Evolutionary conservation across 495 filamentous ascomycete genomes (phyloP), one percentile per base, ranked within the genome.

Genomic region (Annulohypoxylon maeteangense): DNA sequence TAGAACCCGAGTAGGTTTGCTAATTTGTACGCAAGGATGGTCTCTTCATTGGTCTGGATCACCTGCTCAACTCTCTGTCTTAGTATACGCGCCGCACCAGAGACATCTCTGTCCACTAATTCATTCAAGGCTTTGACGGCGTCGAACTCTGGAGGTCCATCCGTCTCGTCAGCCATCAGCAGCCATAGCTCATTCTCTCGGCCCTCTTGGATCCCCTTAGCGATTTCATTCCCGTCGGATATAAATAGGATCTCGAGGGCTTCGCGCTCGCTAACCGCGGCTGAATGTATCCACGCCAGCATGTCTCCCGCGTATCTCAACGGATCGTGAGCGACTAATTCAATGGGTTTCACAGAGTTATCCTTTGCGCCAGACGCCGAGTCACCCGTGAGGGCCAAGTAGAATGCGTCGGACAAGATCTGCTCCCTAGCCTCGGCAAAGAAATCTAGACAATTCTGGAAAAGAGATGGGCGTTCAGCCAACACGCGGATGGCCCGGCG

Each of bases 241-340:
- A 97, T 90, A 76, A 98, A 98, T 4, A 99, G 81, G 3, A 91
- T 89, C 75, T 98, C 95, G 16, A 99, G 84, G 1, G 95, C 93
- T 78, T 99, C 95, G 45, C 92, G 87, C 79, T 99, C 95, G 18
- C 94, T 94, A 0, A 98, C 95, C 0, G 95, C 89, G 5, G 94
- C 91, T 0, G 96, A 98, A 76, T 99, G 95, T 2, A 90, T 89
- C 95, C 95, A 99, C 5, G 95, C 95, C 14, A 98, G 87, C 95
- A 99, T 98, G 76, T 99, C 95, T 20, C 95, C 94, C 18, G 97
- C 90, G 75, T 98, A 99, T 34, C 95, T 86, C 12, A 99, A 81
- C 11, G 93, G 91, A 75, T 99, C 95, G 74, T 98, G 94, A 10
- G 95, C 93, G 32, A 89, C 92, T 48, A 97, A 86, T 76, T 99